These are phyloP conservation scores for Nematodospora valgi DNA, from an alignment of 805 yeast genomes.

Conservation along the genomic window DNA sequence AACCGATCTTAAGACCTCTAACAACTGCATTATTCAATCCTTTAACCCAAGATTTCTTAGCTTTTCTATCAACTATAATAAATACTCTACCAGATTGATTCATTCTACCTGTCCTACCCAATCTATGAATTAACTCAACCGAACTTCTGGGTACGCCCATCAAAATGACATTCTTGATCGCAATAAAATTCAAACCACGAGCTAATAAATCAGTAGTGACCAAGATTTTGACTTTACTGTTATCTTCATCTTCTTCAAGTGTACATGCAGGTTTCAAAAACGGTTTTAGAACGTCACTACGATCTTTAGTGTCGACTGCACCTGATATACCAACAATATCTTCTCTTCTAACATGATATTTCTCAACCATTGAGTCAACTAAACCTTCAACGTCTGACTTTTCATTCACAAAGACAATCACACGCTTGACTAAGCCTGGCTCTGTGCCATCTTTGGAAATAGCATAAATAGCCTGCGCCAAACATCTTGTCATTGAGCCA, in stretches of 20 bases:
- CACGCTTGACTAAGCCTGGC: constrained; percentile 68
- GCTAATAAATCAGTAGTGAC: constrained; percentile 88
- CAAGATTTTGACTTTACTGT: constrained; percentile 55
- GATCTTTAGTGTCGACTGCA: constrained; percentile 55
- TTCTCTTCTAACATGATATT: constrained; percentile 31
- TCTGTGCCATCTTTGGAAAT: constrained; percentile 83
- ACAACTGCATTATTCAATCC: constrained; percentile 72
- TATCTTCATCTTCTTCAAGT: constrained; percentile 27
- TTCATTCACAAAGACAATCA: constrained; percentile 80
- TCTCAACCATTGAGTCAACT: constrained; percentile 47
- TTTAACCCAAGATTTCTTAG: constrained; percentile 71
- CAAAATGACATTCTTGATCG: constrained; percentile 75
- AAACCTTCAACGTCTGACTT: constrained; percentile 60
- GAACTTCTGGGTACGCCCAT: constrained; percentile 85
- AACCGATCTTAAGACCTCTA: constrained; percentile 40
- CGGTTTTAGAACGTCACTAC: constrained; percentile 52
- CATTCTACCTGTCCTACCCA: constrained; percentile 94
- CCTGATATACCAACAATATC: constrained; percentile 69
- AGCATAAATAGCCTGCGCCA: constrained; percentile 85
- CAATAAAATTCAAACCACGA: constrained; percentile 83
- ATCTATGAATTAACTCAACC: constrained; percentile 83
- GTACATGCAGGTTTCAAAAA: constrained; percentile 62
- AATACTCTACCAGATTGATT: constrained; percentile 86
- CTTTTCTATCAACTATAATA: constrained; percentile 59
- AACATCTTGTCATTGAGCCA: constrained; percentile 78